Percentiles rank a stretch among this genome's conserved stretches.
phyloP scores from a whole-genome alignment of 2,329 filamentous ascomycete species.

The Colletotrichum salicis region DNA sequence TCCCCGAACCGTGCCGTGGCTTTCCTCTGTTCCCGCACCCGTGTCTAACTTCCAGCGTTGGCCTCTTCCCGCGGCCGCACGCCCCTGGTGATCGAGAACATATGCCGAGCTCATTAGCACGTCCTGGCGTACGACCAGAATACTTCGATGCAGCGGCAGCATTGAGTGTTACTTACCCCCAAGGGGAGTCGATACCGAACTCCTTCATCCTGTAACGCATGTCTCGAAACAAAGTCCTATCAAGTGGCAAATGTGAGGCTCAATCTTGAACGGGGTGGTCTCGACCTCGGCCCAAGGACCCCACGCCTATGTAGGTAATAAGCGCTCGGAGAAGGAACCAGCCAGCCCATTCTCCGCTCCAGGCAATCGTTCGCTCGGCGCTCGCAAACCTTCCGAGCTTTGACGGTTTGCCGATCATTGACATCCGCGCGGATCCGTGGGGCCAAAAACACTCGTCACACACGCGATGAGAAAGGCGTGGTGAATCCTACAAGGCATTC shows the following conservation, averaged over 20 bases:
- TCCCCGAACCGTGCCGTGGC: slow-evolving; percentile 8
- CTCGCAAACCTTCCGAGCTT: not conserved
- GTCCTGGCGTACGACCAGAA: not conserved
- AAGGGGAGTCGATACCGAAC: not conserved
- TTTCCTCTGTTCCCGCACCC: not conserved
- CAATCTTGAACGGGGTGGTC: slow-evolving; percentile 8
- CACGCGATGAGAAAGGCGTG: slow-evolving; percentile 3
- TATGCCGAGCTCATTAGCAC: not conserved
- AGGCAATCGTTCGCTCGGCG: not conserved
- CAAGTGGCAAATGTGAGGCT: slow-evolving; percentile 30
- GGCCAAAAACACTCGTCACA: not conserved
- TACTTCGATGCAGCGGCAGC: not conserved
- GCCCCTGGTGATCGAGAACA: not conserved
- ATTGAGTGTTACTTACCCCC: not conserved
- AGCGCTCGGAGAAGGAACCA: not conserved
- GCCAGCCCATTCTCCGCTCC: not conserved
- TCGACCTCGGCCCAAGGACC: not conserved
- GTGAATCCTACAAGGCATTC: slow-evolving; percentile 30
- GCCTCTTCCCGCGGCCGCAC: slow-evolving; percentile 22
- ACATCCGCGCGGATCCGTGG: slow-evolving; percentile 27
- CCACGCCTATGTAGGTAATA: not conserved
- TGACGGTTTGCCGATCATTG: slow-evolving; percentile 15
- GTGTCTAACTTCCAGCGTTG: slow-evolving; percentile 20
- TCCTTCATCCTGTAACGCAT: not conserved
- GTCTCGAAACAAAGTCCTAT: slow-evolving; percentile 10